phyloP scores from a whole-genome alignment of 352 stramenopile species.

The Thraustochytrium sp. region DNA sequence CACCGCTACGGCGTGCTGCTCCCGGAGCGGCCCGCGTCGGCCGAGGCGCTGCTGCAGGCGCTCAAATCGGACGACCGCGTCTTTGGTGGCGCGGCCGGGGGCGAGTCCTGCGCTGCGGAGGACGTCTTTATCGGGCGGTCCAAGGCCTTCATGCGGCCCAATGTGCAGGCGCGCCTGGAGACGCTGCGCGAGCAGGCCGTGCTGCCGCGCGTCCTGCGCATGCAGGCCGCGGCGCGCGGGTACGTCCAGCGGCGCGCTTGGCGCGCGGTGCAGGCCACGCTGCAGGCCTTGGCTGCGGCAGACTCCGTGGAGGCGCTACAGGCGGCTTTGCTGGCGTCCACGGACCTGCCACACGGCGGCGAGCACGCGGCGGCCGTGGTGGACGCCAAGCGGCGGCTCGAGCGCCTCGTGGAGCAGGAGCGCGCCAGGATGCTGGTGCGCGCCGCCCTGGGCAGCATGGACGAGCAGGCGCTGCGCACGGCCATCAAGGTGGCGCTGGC shows the following conservation, averaged over 20 bases:
- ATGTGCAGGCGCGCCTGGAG: conserved; percentile 54
- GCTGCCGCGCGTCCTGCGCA: neutral
- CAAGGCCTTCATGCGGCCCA: conserved; percentile 56
- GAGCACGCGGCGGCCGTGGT: conserved; percentile 54
- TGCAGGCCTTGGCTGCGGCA: conserved; percentile 40
- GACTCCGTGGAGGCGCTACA: neutral
- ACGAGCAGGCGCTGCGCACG: conserved; percentile 43
- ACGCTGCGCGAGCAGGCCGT: conserved; percentile 51
- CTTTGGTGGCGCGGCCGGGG: neutral
- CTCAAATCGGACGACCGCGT: conserved; percentile 42
- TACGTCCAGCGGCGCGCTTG: neutral
- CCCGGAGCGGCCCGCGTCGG: neutral
- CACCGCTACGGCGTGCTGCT: neutral
- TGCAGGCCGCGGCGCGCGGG: conserved; percentile 47
- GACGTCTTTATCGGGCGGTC: conserved; percentile 51
- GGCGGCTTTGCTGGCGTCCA: conserved; percentile 42
- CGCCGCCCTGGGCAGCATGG: conserved; percentile 46
- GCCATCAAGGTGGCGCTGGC: conserved; percentile 43
- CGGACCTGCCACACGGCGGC: conserved; percentile 56
- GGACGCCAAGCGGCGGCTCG: conserved; percentile 51
- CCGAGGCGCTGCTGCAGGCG: neutral
- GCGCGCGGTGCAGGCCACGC: neutral
- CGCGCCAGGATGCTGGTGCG: conserved; percentile 36
- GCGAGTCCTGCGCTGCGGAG: conserved; percentile 41
- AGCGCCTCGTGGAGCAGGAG: conserved; percentile 53